These are phyloP conservation scores for Yarrowia sp. DNA, from an alignment of 805 yeast species.

Conservation along the genomic window DNA sequence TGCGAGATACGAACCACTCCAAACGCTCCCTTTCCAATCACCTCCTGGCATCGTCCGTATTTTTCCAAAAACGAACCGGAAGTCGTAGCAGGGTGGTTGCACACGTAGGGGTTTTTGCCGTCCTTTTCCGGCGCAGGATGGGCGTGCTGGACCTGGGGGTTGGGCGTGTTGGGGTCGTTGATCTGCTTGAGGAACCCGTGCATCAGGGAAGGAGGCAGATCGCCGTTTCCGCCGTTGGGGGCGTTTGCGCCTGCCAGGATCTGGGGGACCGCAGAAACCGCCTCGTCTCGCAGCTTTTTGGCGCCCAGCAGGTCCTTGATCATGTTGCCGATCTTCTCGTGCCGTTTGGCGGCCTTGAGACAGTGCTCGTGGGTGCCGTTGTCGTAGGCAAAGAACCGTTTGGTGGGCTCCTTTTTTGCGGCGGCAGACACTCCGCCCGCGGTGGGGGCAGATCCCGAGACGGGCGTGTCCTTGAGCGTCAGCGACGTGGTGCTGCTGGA, in stretches of 20 bases:
- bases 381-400: slow-evolving; percentile 45
- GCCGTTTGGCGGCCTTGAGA: slow-evolving; percentile 64
- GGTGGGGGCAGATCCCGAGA: neutral
- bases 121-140: slow-evolving; percentile 34
- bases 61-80: slow-evolving; percentile 75
- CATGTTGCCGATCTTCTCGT: slow-evolving; percentile 52
- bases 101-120: slow-evolving; percentile 37
- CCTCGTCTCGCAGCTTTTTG: slow-evolving; percentile 40
- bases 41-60: slow-evolving; percentile 94
- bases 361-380: slow-evolving; percentile 84
- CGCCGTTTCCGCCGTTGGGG: slow-evolving; percentile 2
- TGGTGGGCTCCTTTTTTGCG: slow-evolving; percentile 24
- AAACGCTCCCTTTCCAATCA: slow-evolving; percentile 91
- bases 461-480: slow-evolving; percentile 25
- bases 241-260: slow-evolving; percentile 27
- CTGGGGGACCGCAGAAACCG: slow-evolving; percentile 38
- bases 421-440: slow-evolving; percentile 1
- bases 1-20: slow-evolving; percentile 93
- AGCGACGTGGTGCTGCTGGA: slow-evolving; percentile 22
- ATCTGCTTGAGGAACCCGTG: slow-evolving; percentile 41
- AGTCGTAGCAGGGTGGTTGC: slow-evolving; percentile 21
- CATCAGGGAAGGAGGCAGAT: slow-evolving; percentile 37
- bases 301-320: slow-evolving; percentile 40
- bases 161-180: slow-evolving; percentile 46
- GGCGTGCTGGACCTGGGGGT: slow-evolving; percentile 40